Percentiles rank a stretch among this genome's conserved stretches.
Conservation (phyloP, 768 basidiomycete species). For the Tulasnella sp. region DNA sequence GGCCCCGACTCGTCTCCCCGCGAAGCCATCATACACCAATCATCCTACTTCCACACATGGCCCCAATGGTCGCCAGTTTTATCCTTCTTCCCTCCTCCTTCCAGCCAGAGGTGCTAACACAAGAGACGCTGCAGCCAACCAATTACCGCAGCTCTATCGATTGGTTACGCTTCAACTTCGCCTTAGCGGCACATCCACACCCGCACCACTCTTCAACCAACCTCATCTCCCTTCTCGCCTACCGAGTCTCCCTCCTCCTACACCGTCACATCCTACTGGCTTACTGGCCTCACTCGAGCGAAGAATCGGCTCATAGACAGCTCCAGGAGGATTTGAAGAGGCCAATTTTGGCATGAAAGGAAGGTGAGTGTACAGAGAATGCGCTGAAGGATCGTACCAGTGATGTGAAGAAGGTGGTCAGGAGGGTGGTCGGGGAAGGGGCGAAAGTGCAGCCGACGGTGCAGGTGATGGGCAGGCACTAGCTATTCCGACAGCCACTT, state of each 20-base stretch:
- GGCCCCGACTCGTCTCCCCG: too few species aligned
- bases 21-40: too few species aligned
- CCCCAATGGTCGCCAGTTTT: too few species aligned
- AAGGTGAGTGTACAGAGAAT: conserved; percentile 85
- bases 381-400: conserved; percentile 65
- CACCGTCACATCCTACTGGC: too few species aligned
- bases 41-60: conserved; percentile 89
- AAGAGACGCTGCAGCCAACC: too few species aligned
- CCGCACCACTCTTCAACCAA: conserved; percentile 44
- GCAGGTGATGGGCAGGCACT: conserved; percentile 75
- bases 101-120: too few species aligned
- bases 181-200: conserved; percentile 76
- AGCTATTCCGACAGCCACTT: too few species aligned
- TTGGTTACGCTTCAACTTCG: conserved; percentile 84
- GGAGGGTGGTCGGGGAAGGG: conserved; percentile 54
- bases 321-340: conserved; percentile 80
- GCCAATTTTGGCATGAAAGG: conserved; percentile 80
- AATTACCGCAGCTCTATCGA: conserved; percentile 96
- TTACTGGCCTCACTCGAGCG: conserved; percentile 67
- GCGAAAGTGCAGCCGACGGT: conserved; percentile 38
- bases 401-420: conserved; percentile 66
- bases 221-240: conserved; percentile 72
- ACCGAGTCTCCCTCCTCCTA: too few species aligned
- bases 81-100: conserved; percentile 67
- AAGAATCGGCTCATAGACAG: conserved; percentile 93